Base-by-base conservation (phyloP, 2,329 filamentous ascomycete species). In the Aspergillus jensenii region DNA sequence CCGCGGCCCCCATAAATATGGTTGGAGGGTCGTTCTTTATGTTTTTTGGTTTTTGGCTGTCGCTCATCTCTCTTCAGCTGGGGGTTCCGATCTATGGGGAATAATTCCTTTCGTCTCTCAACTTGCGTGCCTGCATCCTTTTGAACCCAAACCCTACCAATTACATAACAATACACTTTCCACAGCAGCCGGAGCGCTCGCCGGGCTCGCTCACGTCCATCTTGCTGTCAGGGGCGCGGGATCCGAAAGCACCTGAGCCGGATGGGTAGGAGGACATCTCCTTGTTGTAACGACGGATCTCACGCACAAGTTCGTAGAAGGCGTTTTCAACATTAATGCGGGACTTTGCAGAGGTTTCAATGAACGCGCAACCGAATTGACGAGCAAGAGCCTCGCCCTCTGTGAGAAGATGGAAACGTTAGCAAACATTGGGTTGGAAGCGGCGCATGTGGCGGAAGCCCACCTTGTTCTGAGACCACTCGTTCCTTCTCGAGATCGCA, bases 311-410 rank as follows among this genome's bases (percentile, higher is more conserved):
- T 74, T 98, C 93, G 84, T 93, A 98, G 81, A 99, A 99, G 55
- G 93, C 92, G 79, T 96, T 93, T 79, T 99, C 95, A 70, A 99
- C 95, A 74, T 98, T 97, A 82, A 95, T 96, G 75, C 93, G 89
- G 62, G 93, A 96, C 81, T 98, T 99, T 66, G 95, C 95, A 43
- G 95, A 99, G 12, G 95, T 98, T 82, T 99, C 95, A 80, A 98
- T 96, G 81, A 98, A 99, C 75, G 95, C 96, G 88, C 95, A 99
- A 73, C 88, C 88, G 77, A 99, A 98, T 64, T 88, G 87, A 68
- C 85, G 86, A 63, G 93, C 93, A 66, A 98, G 82, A 59, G 87
- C 85, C 79, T 95, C 89, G 70, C 93, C 93, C 87, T 98, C 93
- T 97, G 78, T 37, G 15, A 37, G 27, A 57, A 21, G 70, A 50